Base-by-base conservation (phyloP, 169 alveolate genomes). In the Theileria annulata region DNA sequence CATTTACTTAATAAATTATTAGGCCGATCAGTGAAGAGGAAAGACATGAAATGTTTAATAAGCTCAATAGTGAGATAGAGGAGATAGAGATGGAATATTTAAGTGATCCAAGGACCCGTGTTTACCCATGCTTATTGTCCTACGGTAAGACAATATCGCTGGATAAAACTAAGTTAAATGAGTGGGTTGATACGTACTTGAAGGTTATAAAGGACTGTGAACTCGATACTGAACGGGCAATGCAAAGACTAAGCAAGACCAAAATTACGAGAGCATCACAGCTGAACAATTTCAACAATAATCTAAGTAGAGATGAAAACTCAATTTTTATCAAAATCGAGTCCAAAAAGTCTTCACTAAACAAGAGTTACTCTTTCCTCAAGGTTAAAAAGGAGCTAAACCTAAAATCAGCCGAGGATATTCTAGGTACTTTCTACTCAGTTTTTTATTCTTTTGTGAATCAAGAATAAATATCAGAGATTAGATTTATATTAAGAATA, bases 131-230 rank as follows among this genome's bases (percentile, higher is more conserved):
- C 56, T 35, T 72, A 60, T n/a, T 72, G 25, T 72, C 79, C 0
- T 56, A 72, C 21, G 74, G 74, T 56, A 67, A 58, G 51, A 37
- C 48, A 5, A 25, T 25, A 15, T 42, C 51, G 19, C 49, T 15
- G 42, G 33, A 49, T 35, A 64, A 25, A 25, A 68, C 51, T 10
- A 35, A 49, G 31, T 25, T 60, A 5, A 67, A 75, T 23, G 35
- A 13, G 25, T 82, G 89, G 89, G 68, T 82, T 42, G 62, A 82
- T 19, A 42, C 71, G 62, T 82, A 75, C 47, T 63, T 82, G n/a
- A 74, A 81, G 71, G 77, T 82, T 0, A 76, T 82, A 31, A 82
- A 56, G 37, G 89, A 82, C 71, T 82, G 89, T 28, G 89, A 82
- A 37, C 28, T 82, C 33, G 89, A 82, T 70, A 82, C 86, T n/a